Evolutionary conservation across 306 rosid genomes (phyloP).

Genomic region (Trifolium subterraneum): DNA sequence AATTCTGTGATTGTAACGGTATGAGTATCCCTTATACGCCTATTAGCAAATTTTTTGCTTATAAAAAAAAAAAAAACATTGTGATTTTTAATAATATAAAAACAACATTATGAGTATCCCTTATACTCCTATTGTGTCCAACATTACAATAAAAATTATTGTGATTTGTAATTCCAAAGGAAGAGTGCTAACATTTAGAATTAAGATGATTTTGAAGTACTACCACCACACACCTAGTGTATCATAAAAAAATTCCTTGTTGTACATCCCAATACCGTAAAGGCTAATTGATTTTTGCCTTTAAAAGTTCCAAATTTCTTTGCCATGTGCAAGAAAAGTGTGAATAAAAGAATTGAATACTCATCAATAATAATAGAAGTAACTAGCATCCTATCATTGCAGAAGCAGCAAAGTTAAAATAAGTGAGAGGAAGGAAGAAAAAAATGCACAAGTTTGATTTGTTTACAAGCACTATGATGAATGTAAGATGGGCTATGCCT

Average conservation of each 20-base stretch:
- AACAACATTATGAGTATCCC: too few species aligned
- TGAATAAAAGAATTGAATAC: slow-evolving; percentile 11
- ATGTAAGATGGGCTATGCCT: slow-evolving; percentile 57
- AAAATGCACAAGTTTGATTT: slow-evolving; percentile 40
- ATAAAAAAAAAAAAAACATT: too few species aligned
- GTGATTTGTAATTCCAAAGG: background rate
- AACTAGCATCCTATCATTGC: slow-evolving; percentile 33
- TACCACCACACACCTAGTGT: background rate
- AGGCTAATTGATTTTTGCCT: slow-evolving; percentile 1
- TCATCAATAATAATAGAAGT: slow-evolving; percentile 36
- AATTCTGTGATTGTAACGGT: too few species aligned
- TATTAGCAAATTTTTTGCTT: too few species aligned
- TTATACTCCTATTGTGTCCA: too few species aligned
- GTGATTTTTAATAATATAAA: too few species aligned
- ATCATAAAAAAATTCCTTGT: background rate
- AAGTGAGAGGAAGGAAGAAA: slow-evolving; percentile 23
- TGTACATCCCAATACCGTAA: slow-evolving; percentile 32
- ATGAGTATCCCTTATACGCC: too few species aligned
- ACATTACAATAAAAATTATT: too few species aligned
- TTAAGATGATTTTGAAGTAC: background rate
- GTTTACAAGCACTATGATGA: slow-evolving; percentile 47
- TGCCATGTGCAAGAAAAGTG: slow-evolving; percentile 40
- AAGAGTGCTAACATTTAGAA: too few species aligned
- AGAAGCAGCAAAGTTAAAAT: slow-evolving; percentile 26
- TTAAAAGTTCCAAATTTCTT: background rate